A percentile compares a stretch with the other conserved stretches of the same genome.
Conservation (phyloP, 2,329 filamentous ascomycete species). For the Plectosphaerella sp. region DNA sequence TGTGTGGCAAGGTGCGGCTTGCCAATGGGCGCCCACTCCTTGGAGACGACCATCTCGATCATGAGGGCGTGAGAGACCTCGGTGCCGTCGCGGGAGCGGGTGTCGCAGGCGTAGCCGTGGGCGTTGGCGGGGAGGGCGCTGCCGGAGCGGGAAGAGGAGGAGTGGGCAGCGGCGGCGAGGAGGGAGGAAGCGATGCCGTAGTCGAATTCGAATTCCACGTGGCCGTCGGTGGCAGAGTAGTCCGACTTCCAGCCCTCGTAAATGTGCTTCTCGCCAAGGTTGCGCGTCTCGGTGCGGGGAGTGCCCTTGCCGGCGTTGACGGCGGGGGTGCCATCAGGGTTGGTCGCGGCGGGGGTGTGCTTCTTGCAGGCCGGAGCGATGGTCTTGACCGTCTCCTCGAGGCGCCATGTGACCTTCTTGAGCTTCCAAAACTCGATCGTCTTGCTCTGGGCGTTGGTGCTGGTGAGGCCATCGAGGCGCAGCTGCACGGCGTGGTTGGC, state of each 20-base stretch:
- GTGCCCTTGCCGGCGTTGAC: constrained; percentile 55
- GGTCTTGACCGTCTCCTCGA: constrained; percentile 81
- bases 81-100: constrained; percentile 62
- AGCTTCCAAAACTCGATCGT: constrained; percentile 80
- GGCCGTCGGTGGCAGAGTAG: constrained; percentile 47
- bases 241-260: constrained; percentile 86
- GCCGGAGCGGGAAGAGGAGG: neutral
- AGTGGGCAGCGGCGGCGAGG: neutral
- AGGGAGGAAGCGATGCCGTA: constrained; percentile 37
- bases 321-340: constrained; percentile 37
- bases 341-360: constrained; percentile 44
- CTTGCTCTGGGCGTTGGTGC: constrained; percentile 56
- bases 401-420: constrained; percentile 86
- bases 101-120: constrained; percentile 67
- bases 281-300: constrained; percentile 68
- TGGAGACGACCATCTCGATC: constrained; percentile 89
- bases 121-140: constrained; percentile 17
- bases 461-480: constrained; percentile 78
- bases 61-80: constrained; percentile 81
- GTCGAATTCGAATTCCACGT: constrained; percentile 76
- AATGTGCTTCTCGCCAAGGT: constrained; percentile 76
- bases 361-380: constrained; percentile 75
- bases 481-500: constrained; percentile 69
- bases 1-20: constrained; percentile 68
- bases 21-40: constrained; percentile 76